phyloP scores from a whole-genome alignment of 371 early-diverging fungal genomes.

The Mucor plumbeus region DNA sequence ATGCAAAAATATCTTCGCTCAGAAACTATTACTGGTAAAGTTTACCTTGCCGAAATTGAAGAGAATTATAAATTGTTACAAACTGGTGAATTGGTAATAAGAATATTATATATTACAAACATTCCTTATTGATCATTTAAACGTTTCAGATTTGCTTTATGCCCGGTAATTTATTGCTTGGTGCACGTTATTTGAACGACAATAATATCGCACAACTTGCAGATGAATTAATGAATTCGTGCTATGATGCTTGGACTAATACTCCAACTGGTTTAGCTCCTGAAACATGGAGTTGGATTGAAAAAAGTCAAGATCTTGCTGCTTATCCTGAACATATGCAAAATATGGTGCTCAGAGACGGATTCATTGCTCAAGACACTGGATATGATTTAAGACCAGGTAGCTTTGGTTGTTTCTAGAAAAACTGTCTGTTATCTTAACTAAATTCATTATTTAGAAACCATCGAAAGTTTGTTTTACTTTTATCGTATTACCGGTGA shows the following conservation, averaged over 20 bases:
- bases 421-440: not conserved
- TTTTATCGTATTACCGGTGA: slow-evolving; percentile 79
- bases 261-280: slow-evolving; percentile 51
- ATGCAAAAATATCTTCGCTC: slow-evolving; percentile 52
- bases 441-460: slow-evolving; percentile 52
- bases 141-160: slow-evolving; percentile 45
- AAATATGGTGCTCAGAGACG: slow-evolving; percentile 25
- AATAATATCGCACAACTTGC: slow-evolving; percentile 29
- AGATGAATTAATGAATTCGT: slow-evolving; percentile 45
- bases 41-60: slow-evolving; percentile 46
- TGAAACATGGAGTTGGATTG: slow-evolving; percentile 55
- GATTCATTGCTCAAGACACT: slow-evolving; percentile 32
- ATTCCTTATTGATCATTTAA: not conserved
- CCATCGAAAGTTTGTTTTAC: slow-evolving; percentile 78
- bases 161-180: slow-evolving; percentile 49
- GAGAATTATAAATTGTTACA: slow-evolving; percentile 35
- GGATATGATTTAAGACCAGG: slow-evolving; percentile 58
- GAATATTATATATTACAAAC: not conserved
- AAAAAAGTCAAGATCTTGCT: slow-evolving; percentile 26
- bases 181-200: slow-evolving; percentile 43
- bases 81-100: slow-evolving; percentile 47
- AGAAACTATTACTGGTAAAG: slow-evolving; percentile 35
- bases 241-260: slow-evolving; percentile 44
- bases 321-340: slow-evolving; percentile 37
- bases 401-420: not conserved